phyloP scores from a whole-genome alignment of 169 alveolate species.

The Cryptosporidium felis region DNA sequence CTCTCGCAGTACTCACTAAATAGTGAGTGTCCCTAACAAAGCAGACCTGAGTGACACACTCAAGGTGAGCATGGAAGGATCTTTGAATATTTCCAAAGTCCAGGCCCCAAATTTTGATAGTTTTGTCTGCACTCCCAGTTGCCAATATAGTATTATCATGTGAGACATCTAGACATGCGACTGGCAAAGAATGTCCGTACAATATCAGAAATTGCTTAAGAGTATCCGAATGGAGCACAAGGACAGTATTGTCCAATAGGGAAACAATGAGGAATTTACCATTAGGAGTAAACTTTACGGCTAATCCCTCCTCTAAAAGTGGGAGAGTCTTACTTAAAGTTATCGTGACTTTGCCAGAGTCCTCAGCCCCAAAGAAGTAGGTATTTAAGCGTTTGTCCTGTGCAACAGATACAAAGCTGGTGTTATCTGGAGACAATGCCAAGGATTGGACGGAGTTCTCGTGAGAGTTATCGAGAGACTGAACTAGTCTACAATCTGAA shows the following conservation, averaged over 20 bases:
- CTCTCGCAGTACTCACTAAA: slow-evolving; percentile 77
- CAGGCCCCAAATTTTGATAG: slow-evolving; percentile 85
- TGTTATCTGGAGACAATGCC: slow-evolving; percentile 48
- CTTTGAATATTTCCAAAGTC: slow-evolving; percentile 83
- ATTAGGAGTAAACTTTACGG: slow-evolving; percentile 73
- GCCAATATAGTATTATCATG: slow-evolving; percentile 83
- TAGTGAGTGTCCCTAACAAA: slow-evolving; percentile 71
- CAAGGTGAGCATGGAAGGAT: slow-evolving; percentile 72
- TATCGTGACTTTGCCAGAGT: neutral
- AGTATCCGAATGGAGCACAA: slow-evolving; percentile 82
- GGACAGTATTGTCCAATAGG: slow-evolving; percentile 81
- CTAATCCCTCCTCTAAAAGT: slow-evolving; percentile 73
- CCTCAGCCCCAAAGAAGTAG: slow-evolving; percentile 63
- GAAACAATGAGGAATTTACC: slow-evolving; percentile 82
- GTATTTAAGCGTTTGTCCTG: slow-evolving; percentile 77
- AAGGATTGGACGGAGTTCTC: slow-evolving; percentile 73
- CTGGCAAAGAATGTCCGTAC: slow-evolving; percentile 89
- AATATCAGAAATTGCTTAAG: slow-evolving; percentile 81
- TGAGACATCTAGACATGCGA: slow-evolving; percentile 81
- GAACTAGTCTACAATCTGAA: slow-evolving; percentile 71
- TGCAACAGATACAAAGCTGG: slow-evolving; percentile 78
- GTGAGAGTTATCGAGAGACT: slow-evolving; percentile 73
- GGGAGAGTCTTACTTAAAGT: neutral
- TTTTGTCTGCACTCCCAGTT: slow-evolving; percentile 84
- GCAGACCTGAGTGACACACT: slow-evolving; percentile 61